Evolutionary conservation across 495 filamentous ascomycete genomes (phyloP).

Genomic region (Amphirosellinia nigrospora): DNA sequence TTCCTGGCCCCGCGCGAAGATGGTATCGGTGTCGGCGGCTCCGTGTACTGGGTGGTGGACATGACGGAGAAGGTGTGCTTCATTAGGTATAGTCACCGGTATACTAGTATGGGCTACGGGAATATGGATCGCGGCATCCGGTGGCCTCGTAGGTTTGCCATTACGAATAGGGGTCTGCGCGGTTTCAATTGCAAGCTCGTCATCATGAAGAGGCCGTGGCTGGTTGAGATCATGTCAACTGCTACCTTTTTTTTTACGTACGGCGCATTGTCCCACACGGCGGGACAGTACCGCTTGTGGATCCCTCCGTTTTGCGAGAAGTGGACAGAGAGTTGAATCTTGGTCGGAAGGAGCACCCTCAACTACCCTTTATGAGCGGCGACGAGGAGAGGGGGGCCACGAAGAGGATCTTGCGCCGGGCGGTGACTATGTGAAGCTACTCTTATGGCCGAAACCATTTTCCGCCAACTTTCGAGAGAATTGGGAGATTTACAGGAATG

Average conservation of each 20-base stretch:
- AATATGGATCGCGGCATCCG: conserved; percentile 92
- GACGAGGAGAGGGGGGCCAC: conserved; percentile 62
- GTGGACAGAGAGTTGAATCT: conserved; percentile 57
- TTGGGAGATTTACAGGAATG: conserved; percentile 90
- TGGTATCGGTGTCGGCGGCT: conserved; percentile 86
- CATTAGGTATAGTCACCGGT: conserved; percentile 81
- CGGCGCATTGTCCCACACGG: conserved; percentile 67
- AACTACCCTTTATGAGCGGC: conserved; percentile 46
- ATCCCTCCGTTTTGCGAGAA: conserved; percentile 57
- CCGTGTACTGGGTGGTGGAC: conserved; percentile 94
- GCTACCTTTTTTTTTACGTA: conserved; percentile 78
- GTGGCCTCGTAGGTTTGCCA: conserved; percentile 85
- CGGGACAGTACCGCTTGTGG: conserved; percentile 70
- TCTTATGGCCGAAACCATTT: conserved; percentile 93
- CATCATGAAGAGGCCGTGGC: conserved; percentile 81
- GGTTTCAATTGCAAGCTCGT: conserved; percentile 96
- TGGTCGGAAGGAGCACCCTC: conserved; percentile 47
- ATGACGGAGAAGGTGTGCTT: conserved; percentile 86
- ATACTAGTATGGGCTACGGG: conserved; percentile 91
- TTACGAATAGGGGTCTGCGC: conserved; percentile 86
- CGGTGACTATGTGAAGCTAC: conserved; percentile 87
- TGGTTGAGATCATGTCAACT: conserved; percentile 73
- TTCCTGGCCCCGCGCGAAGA: conserved; percentile 91
- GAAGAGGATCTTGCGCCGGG: conserved; percentile 89
- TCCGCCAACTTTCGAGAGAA: conserved; percentile 94